Evolutionary conservation across 192 early-diverging fungal species (phyloP).

Genomic region (Thoreauomyces humboldtii): DNA sequence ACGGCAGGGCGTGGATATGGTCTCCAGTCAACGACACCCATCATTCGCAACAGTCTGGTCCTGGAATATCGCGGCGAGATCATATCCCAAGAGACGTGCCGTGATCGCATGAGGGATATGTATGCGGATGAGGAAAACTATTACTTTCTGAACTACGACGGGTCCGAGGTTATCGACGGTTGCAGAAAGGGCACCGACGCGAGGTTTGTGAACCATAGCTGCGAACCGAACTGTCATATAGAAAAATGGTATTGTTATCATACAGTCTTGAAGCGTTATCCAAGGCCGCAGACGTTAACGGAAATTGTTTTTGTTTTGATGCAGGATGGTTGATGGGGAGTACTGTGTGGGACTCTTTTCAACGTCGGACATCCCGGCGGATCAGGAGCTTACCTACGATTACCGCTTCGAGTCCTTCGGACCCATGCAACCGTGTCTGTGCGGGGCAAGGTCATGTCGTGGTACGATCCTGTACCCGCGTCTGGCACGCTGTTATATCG

Average conservation of each 20-base stretch:
- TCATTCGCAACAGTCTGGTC: constrained; percentile 60
- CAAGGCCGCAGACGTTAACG: not conserved
- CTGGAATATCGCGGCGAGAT: constrained; percentile 85
- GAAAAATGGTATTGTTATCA: constrained; percentile 74
- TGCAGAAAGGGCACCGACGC: constrained; percentile 74
- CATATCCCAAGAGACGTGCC: constrained; percentile 61
- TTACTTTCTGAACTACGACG: constrained; percentile 77
- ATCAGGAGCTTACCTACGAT: constrained; percentile 77
- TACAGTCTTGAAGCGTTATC: not conserved
- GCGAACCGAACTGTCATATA: constrained; percentile 84
- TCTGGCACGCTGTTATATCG: not conserved
- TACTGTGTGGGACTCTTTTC: constrained; percentile 74
- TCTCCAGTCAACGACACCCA: constrained; percentile 50
- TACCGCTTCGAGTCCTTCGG: constrained; percentile 77
- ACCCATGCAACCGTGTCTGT: constrained; percentile 66
- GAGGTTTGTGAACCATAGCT: constrained; percentile 82
- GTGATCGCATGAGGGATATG: constrained; percentile 69
- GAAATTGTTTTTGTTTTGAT: not conserved
- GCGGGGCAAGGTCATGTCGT: constrained; percentile 65
- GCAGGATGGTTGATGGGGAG: constrained; percentile 69
- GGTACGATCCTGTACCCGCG: constrained; percentile 27
- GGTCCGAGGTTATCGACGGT: constrained; percentile 77
- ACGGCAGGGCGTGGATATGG: constrained; percentile 65
- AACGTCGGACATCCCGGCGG: constrained; percentile 60
- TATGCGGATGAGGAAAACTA: constrained; percentile 66